Percentiles rank a stretch among this genome's conserved stretches.
Conservation (phyloP, 441 rosid genomes). For the Biscutella laevigata region DNA sequence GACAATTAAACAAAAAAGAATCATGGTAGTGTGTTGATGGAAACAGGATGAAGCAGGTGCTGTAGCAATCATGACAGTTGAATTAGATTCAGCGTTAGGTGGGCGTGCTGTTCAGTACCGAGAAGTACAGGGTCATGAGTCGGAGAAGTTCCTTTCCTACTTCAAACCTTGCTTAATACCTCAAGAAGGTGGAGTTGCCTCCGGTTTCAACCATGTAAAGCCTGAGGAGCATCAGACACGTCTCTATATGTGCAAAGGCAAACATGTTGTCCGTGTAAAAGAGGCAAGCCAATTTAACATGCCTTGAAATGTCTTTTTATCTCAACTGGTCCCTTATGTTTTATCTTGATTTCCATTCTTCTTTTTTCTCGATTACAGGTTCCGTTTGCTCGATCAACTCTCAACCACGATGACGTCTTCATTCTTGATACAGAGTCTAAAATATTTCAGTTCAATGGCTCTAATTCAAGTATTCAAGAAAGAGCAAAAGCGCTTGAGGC, state of each 20-base stretch:
- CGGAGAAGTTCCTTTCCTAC: slow-evolving; percentile 88
- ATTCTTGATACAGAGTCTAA: slow-evolving; percentile 64
- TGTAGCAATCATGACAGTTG: slow-evolving; percentile 82
- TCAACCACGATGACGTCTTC: slow-evolving; percentile 91
- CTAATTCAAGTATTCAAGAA: slow-evolving; percentile 92
- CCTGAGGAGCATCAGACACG: slow-evolving; percentile 73
- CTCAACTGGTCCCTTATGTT: slow-evolving; percentile 5
- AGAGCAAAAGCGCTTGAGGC: slow-evolving; percentile 97
- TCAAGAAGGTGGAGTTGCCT: slow-evolving; percentile 85
- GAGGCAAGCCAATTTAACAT: slow-evolving; percentile 45
- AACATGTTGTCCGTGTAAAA: slow-evolving; percentile 86
- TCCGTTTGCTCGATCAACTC: slow-evolving; percentile 84
- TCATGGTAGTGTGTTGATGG: slow-evolving; percentile 23
- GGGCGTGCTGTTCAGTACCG: slow-evolving; percentile 98
- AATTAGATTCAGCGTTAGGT: slow-evolving; percentile 91
- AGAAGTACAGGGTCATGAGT: slow-evolving; percentile 95
- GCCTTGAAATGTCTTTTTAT: slow-evolving; percentile 4
- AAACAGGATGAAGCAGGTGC: slow-evolving; percentile 89
- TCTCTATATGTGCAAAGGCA: slow-evolving; percentile 85
- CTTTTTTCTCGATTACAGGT: slow-evolving; percentile 43
- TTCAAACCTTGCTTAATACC: slow-evolving; percentile 97
- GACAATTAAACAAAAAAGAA: background rate
- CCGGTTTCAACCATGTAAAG: slow-evolving; percentile 81
- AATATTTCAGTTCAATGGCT: slow-evolving; percentile 79
- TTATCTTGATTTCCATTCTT: slow-evolving; percentile 6